These are phyloP conservation scores for Nakazawaea anatomiae DNA, from an alignment of 805 yeast species.

Conservation along the genomic window DNA sequence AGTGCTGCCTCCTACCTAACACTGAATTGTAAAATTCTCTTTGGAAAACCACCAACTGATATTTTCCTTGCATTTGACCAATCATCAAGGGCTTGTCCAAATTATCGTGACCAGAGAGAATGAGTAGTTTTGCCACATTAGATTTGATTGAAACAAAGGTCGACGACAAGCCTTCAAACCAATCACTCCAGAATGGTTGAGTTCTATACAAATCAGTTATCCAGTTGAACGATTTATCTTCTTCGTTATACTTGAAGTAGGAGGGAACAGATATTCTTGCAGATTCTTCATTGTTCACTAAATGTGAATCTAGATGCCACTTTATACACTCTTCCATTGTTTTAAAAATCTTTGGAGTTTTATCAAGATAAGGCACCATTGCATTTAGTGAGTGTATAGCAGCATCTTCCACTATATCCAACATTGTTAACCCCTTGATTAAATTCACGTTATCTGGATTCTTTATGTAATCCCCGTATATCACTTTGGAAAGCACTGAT, in stretches of 20 bases:
- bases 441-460: conserved; percentile 14
- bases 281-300: conserved; percentile 51
- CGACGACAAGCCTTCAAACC: conserved; percentile 72
- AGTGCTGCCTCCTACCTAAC: conserved; percentile 33
- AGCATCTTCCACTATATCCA: conserved; percentile 94
- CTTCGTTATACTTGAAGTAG: conserved; percentile 30
- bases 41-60: conserved; percentile 78
- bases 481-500: conserved; percentile 59
- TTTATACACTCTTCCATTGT: conserved; percentile 56
- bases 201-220: conserved; percentile 57
- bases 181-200: conserved; percentile 65
- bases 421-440: conserved; percentile 64
- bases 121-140: conserved; percentile 56
- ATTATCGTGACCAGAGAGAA: conserved; percentile 85
- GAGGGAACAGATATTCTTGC: conserved; percentile 80
- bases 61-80: conserved; percentile 98
- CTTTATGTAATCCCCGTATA: conserved; percentile 21
- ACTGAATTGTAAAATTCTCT: conserved; percentile 17
- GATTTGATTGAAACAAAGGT: conserved; percentile 33
- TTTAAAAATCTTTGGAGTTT: conserved; percentile 58
- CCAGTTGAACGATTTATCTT: conserved; percentile 40
- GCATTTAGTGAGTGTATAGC: conserved; percentile 64
- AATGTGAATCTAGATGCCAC: conserved; percentile 66
- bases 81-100: conserved; percentile 81
- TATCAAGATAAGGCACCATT: conserved; percentile 61